Conservation (phyloP, 345 rosid genomes). For the Sonneratia caseolaris region DNA sequence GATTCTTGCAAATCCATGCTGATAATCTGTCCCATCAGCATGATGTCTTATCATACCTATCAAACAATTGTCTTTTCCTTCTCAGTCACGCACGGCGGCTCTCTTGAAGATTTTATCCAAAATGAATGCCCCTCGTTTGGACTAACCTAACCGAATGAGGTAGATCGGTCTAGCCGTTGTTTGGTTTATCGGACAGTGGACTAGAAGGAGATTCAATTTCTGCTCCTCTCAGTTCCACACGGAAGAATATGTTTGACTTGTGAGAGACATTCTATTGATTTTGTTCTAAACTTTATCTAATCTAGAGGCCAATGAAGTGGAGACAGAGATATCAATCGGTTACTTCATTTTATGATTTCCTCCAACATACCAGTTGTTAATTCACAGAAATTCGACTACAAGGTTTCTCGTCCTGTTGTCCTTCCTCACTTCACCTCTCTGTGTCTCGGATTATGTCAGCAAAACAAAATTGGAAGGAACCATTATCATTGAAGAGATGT, state of each 20-base stretch:
- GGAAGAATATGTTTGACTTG: too few species aligned
- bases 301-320: too few species aligned
- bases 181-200: too few species aligned
- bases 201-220: too few species aligned
- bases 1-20: constrained; percentile 7
- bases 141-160: too few species aligned
- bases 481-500: not conserved
- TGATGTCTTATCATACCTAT: not conserved
- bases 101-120: too few species aligned
- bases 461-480: constrained; percentile 12
- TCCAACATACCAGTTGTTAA: not conserved
- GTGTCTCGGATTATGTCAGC: not conserved
- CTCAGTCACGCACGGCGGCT: not conserved
- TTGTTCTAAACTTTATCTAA: too few species aligned
- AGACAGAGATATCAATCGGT: too few species aligned
- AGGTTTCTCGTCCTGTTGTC: not conserved
- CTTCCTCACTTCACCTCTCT: not conserved
- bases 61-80: not conserved
- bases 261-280: too few species aligned
- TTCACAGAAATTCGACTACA: not conserved
- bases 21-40: constrained; percentile 9
- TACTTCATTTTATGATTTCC: not conserved
- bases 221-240: too few species aligned
- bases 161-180: too few species aligned
- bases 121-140: too few species aligned